phyloP scores from a whole-genome alignment of 306 rosid genomes.

The Clitoria ternatea region DNA sequence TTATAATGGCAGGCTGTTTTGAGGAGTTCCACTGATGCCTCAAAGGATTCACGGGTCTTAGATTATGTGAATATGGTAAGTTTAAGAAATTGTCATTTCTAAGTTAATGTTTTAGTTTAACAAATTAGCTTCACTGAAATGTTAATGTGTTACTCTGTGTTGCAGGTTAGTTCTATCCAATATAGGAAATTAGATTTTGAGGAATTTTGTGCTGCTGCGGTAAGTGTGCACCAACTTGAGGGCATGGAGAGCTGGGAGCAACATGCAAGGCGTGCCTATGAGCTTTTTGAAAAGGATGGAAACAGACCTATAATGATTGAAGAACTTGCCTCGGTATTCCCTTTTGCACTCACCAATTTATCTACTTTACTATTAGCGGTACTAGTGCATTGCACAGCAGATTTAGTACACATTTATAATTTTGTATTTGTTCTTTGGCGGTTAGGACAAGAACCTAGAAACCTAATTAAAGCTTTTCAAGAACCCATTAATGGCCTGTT shows the following conservation, averaged over 20 bases:
- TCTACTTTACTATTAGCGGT: background rate
- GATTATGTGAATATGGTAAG: constrained; percentile 60
- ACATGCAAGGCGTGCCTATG: constrained; percentile 79
- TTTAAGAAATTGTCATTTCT: background rate
- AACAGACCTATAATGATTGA: constrained; percentile 85
- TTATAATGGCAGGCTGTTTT: constrained; percentile 50
- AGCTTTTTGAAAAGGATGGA: constrained; percentile 84
- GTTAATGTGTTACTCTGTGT: background rate
- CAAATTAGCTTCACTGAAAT: background rate
- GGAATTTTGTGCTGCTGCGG: constrained; percentile 86
- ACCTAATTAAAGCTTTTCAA: background rate
- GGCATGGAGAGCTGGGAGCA: constrained; percentile 81
- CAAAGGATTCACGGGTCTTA: constrained; percentile 60
- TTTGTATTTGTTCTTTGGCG: too few relatives aligned
- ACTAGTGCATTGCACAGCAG: too few relatives aligned
- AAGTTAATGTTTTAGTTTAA: background rate
- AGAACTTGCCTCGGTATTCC: constrained; percentile 78
- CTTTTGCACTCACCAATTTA: background rate
- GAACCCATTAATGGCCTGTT: background rate
- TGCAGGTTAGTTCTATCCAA: constrained; percentile 72
- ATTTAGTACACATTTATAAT: too few relatives aligned
- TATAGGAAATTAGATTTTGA: constrained; percentile 81
- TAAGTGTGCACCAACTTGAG: constrained; percentile 83
- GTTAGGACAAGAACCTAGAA: background rate
- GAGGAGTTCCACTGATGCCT: constrained; percentile 61